These are phyloP conservation scores for Xylariaceae sp. DNA, from an alignment of 2,329 filamentous ascomycete genomes.

Conservation along the genomic window DNA sequence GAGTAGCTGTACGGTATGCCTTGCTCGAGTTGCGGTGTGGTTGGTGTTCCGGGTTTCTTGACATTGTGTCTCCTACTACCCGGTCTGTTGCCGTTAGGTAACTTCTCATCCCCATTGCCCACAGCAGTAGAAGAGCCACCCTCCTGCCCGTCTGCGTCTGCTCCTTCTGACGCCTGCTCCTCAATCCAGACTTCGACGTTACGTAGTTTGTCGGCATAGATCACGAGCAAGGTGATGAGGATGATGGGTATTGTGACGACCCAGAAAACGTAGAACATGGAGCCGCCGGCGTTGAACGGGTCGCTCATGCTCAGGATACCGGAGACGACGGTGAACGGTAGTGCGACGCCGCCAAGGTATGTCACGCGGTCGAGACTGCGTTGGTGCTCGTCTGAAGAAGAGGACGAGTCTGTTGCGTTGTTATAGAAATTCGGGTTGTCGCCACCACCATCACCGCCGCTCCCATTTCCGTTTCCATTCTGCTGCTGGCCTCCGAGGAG, in stretches of 20 bases:
- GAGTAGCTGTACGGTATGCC: constrained; percentile 8
- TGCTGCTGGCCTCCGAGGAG: constrained; percentile 14
- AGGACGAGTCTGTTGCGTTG: not conserved
- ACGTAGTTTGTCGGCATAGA: constrained; percentile 47
- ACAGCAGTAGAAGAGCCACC: no score
- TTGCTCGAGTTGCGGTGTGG: constrained; percentile 17
- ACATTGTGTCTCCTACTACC: no score
- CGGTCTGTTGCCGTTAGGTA: no score
- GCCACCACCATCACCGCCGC: not conserved
- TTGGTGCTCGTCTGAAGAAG: constrained; percentile 31
- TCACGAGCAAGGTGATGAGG: constrained; percentile 38
- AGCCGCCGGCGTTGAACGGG: constrained; percentile 39
- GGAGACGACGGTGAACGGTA: constrained; percentile 46
- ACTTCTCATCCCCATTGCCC: not conserved
- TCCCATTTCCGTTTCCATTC: not conserved
- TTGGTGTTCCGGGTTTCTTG: not conserved
- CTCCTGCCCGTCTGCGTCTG: not conserved
- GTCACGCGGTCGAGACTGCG: constrained; percentile 44
- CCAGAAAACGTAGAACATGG: constrained; percentile 49
- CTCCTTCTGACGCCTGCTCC: constrained; percentile 25
- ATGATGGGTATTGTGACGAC: constrained; percentile 37
- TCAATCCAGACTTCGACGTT: constrained; percentile 45
- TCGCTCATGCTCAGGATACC: constrained; percentile 46
- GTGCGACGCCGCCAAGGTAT: constrained; percentile 47
- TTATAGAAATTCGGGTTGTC: not conserved